These are phyloP conservation scores for Aspergillus bombycis DNA, from an alignment of 2,329 filamentous ascomycete species.

Conservation along the genomic window DNA sequence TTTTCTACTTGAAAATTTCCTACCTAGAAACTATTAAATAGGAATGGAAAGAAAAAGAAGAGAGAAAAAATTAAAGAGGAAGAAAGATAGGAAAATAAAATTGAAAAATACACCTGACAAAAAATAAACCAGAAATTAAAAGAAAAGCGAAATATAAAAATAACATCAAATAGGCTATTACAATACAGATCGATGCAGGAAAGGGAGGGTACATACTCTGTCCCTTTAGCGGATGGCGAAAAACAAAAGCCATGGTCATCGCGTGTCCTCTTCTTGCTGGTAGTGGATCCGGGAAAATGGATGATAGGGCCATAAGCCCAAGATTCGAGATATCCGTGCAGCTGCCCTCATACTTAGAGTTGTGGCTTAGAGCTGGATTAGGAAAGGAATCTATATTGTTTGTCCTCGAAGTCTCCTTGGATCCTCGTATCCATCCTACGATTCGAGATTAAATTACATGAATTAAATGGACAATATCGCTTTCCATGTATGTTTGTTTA, in stretches of 20 bases:
- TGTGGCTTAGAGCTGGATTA: not conserved
- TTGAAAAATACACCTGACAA: not conserved
- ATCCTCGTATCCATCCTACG: not conserved
- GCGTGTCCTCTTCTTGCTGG: slow-evolving; percentile 20
- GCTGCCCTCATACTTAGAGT: slow-evolving; percentile 5
- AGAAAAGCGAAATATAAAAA: not conserved
- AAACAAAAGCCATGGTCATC: slow-evolving; percentile 20
- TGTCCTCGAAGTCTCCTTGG: not conserved
- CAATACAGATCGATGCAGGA: not conserved
- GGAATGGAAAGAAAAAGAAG: not conserved
- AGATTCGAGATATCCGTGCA: slow-evolving; percentile 21
- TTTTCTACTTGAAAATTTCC: not conserved
- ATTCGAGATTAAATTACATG: not conserved
- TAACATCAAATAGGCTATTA: not conserved
- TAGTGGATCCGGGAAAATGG: slow-evolving; percentile 22
- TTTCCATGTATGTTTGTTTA: not conserved
- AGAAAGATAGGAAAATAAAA: not conserved
- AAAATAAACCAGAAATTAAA: not conserved
- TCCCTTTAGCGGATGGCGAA: slow-evolving; percentile 17
- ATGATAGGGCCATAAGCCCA: slow-evolving; percentile 15
- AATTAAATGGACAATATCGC: not conserved
- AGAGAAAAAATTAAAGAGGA: not conserved
- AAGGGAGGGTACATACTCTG: slow-evolving; percentile 3
- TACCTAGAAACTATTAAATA: not conserved
- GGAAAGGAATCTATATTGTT: slow-evolving; percentile 4